Evolutionary conservation across 2,329 filamentous ascomycete genomes (phyloP), one percentile per base, ranked within the genome.

Genomic region (Sclerotinia subarctica): DNA sequence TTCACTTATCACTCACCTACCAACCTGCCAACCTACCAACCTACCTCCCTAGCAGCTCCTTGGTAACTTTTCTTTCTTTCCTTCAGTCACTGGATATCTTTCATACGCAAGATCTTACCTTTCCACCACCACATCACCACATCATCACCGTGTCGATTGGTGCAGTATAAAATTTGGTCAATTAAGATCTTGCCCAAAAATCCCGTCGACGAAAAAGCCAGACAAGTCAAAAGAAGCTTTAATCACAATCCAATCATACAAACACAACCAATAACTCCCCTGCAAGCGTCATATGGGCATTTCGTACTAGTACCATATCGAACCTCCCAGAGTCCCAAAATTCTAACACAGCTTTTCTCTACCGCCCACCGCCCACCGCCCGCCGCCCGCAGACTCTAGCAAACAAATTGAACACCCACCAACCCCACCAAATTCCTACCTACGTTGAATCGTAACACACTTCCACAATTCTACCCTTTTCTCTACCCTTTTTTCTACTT

Each of bases 341-440:
- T 49, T 60, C 47, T 13, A 19, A 60, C 26, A 60, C 57, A 60
- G 42, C 57, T 64, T 42, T 52, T 64, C 38, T 32, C 24, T 42
- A 13, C 35, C 62, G n/a, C 17, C 24, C 62, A 7, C n/a, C n/a
- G n/a, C n/a, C n/a, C n/a, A n/a, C n/a, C n/a, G n/a, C n/a, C n/a
- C n/a, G n/a, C 24, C 62, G n/a, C 17, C 35, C 62, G 19, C 44
- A 7, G 44, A 47, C n/a, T 47, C 44, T 32, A 53, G 49, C 62
- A 64, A 52, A 54, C 62, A 64, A 49, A 47, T 60, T 60, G 44
- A 38, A 60, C 58, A n/a, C n/a, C n/a, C n/a, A n/a, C n/a, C n/a
- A n/a, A 60, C 63, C 51, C 63, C 47, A 64, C 54, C 64, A 58
- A 58, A 49, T 49, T 66, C 47, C 44, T 26, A 63, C 52, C 35